Evolutionary conservation across 1,284 basidiomycete species (phyloP), one percentile per base, ranked within the genome.

Genomic region (Tilletia walkeri): DNA sequence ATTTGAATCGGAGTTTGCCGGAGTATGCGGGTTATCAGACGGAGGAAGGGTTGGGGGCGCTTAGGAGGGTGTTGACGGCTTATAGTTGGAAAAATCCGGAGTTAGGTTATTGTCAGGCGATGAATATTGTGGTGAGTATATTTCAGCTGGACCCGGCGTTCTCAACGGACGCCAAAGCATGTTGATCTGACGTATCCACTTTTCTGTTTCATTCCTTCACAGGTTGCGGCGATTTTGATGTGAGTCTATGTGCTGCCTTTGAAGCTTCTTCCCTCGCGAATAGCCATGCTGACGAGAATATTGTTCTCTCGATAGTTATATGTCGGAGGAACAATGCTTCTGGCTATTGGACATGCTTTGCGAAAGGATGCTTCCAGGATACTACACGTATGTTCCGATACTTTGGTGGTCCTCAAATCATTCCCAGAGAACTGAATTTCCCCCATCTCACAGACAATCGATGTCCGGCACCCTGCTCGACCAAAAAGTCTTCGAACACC

Each of bases 401-500:
- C 41, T 45, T 45, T 30, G 24, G 24, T 30, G 1, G 24, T 30
- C 24, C 24, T 30, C 24, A 30, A 30, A 30, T 30, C 24, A 30
- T 30, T 30, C 24, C 24, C 2, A 30, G 24, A 30, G 24, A 30
- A 30, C 24, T 30, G 2, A 30, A 53, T n/a, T 30, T 53, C 18
- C 4, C n/a, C 12, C 48, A 49, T 30, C 24, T 49, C n/a, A n/a
- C 74, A 94, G 93, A 74, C 93, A 94, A 9, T 96, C 95, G 0
- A 99, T 99, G 96, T 94, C 98, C 77, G 96, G 96, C 12, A 99
- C 96, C 0, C 88, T 99, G 9, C 89, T 99, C 5, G 96, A 99
- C 82, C 96, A 99, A 83, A 90, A 94, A 41, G 96, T 99, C 0
- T 99, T 99, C 76, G 96, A 99, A 84, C 90, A 95, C 12, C 88